phyloP scores from a whole-genome alignment of 169 alveolate species.

The Plasmodium cynomolgi region DNA sequence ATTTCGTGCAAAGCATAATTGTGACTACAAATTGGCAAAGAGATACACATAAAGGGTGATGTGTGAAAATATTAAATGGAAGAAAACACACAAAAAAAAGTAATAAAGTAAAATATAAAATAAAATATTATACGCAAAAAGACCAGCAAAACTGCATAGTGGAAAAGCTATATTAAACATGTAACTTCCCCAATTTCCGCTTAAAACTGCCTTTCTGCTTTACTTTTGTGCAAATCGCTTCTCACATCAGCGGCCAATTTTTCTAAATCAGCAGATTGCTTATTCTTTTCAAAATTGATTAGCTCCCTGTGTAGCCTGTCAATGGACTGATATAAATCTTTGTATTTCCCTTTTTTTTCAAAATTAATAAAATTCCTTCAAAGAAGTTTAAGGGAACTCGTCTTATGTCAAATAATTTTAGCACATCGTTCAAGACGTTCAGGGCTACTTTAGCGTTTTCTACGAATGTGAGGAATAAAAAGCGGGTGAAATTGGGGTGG shows the following conservation, averaged over 20 bases:
- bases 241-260: conserved; percentile 24
- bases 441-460: conserved; percentile 48
- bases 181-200: background rate
- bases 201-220: conserved; percentile 46
- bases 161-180: background rate
- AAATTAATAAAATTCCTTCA: conserved; percentile 54
- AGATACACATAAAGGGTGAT: background rate
- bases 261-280: conserved; percentile 19
- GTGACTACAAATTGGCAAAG: background rate
- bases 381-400: conserved; percentile 67
- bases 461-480: conserved; percentile 26
- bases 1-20: background rate
- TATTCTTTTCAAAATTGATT: conserved; percentile 67
- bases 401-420: conserved; percentile 38
- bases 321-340: conserved; percentile 46
- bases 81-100: background rate
- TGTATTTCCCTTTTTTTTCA: conserved; percentile 34
- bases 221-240: conserved; percentile 18
- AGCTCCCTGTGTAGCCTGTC: conserved; percentile 66
- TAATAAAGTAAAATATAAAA: background rate
- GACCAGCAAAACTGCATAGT: background rate
- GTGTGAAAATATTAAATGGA: background rate
- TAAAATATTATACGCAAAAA: background rate
- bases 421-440: conserved; percentile 46
- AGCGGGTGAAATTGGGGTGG: background rate